These are phyloP conservation scores for Incumbomyces delicatus DNA, from an alignment of 2,329 filamentous ascomycete species.

Conservation along the genomic window DNA sequence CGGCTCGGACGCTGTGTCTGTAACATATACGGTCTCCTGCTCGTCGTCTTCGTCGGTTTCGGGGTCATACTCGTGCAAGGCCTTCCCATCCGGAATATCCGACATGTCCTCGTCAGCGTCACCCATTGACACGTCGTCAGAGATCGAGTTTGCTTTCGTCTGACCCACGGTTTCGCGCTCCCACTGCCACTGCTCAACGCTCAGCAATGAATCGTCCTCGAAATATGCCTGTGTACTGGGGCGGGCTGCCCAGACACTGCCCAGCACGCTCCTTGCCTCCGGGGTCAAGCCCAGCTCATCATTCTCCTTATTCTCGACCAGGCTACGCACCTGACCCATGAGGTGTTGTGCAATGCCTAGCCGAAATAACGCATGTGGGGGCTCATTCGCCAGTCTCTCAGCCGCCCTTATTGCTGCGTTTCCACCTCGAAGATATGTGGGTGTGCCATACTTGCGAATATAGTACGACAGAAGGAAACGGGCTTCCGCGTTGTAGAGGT, in stretches of 20 bases:
- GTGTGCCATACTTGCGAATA: constrained; percentile 4
- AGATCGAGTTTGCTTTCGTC: too few species aligned
- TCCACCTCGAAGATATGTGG: background rate
- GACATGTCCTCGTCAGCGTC: background rate
- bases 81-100: background rate
- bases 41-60: background rate
- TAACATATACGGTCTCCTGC: background rate
- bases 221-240: background rate
- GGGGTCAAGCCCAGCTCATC: constrained; percentile 6
- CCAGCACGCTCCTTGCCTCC: constrained; percentile 4
- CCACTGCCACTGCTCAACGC: background rate
- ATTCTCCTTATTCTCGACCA: constrained; percentile 3
- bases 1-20: background rate
- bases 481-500: constrained; percentile 1
- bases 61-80: background rate
- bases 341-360: constrained; percentile 4
- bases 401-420: background rate
- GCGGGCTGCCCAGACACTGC: constrained; percentile 1
- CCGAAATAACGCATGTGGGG: constrained; percentile 4
- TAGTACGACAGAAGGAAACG: constrained; percentile 3
- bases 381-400: background rate
- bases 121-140: too few species aligned
- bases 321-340: background rate
- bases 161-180: background rate
- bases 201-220: background rate